phyloP scores from a whole-genome alignment of 2,329 filamentous ascomycete genomes.

The Clonostachys rhizophaga region DNA sequence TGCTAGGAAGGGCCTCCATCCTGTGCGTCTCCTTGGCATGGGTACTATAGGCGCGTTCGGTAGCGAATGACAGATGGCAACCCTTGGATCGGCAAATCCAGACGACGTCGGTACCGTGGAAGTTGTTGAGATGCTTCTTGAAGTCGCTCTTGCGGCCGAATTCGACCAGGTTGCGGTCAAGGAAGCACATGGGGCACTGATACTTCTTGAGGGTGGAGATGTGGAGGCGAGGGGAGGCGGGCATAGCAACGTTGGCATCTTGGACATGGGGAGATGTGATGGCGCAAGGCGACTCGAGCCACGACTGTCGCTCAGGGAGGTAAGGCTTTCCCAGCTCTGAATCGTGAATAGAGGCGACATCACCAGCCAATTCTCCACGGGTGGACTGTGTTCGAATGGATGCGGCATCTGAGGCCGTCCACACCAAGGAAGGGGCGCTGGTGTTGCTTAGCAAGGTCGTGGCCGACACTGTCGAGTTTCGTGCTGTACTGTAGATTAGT shows the following conservation, averaged over 20 bases:
- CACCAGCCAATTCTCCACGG: constrained; percentile 24
- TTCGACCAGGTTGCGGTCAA: constrained; percentile 37
- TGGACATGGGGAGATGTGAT: constrained; percentile 24
- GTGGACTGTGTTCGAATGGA: constrained; percentile 32
- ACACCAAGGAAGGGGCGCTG: constrained; percentile 32
- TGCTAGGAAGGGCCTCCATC: constrained; percentile 32
- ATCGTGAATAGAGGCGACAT: constrained; percentile 25
- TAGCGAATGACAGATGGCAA: constrained; percentile 36
- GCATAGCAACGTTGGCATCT: constrained; percentile 21
- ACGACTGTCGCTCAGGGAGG: constrained; percentile 18
- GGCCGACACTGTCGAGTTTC: constrained; percentile 29
- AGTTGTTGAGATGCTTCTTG: constrained; percentile 43
- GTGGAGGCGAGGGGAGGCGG: constrained; percentile 27
- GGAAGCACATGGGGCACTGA: constrained; percentile 39
- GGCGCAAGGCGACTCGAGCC: constrained; percentile 30
- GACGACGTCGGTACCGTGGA: constrained; percentile 34
- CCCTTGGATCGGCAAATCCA: constrained; percentile 36
- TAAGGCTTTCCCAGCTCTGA: constrained; percentile 22
- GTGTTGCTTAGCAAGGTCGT: constrained; percentile 32
- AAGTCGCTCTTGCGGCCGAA: constrained; percentile 42
- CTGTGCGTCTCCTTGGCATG: constrained; percentile 37
- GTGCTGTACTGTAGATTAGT: constrained; percentile 16
- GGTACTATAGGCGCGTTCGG: constrained; percentile 36
- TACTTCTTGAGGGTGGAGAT: constrained; percentile 33
- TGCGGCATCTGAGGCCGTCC: constrained; percentile 32